phyloP scores from a whole-genome alignment of 805 yeast species.

The Metschnikowia proteae region DNA sequence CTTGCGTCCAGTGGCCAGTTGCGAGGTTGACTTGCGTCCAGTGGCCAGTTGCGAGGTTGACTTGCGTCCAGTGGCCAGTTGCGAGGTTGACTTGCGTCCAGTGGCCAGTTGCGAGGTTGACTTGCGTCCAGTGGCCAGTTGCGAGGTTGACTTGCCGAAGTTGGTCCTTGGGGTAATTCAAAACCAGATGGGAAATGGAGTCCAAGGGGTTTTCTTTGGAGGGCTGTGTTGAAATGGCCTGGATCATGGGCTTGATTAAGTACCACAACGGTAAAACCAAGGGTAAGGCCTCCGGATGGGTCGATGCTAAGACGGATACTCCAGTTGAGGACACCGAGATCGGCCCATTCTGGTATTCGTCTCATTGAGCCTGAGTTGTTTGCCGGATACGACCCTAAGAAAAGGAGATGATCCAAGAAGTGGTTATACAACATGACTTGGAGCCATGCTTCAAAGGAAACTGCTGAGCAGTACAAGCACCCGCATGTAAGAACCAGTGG shows the following conservation, averaged over 20 bases:
- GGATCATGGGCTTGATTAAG: conserved; percentile 98
- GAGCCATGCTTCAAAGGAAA: conserved; percentile 92
- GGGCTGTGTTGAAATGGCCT: conserved; percentile 98
- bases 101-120: too few relatives aligned
- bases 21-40: too few relatives aligned
- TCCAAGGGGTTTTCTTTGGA: conserved; percentile 92
- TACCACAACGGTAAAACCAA: conserved; percentile 89
- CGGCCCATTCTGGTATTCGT: conserved; percentile 93
- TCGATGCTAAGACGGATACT: conserved; percentile 85
- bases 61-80: too few relatives aligned
- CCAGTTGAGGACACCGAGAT: conserved; percentile 95
- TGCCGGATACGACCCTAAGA: conserved; percentile 89
- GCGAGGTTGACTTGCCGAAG: too few relatives aligned
- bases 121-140: too few relatives aligned
- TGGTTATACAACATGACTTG: conserved; percentile 92
- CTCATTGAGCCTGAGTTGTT: conserved; percentile 94
- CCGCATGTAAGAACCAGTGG: conserved; percentile 56
- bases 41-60: too few relatives aligned
- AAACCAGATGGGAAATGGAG: conserved; percentile 99
- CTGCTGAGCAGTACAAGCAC: conserved; percentile 89
- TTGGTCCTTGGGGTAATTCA: conserved; percentile 99
- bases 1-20: too few relatives aligned
- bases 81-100: too few relatives aligned
- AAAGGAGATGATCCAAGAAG: conserved; percentile 93
- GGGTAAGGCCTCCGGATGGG: conserved; percentile 94